phyloP scores from a whole-genome alignment of 2,329 filamentous ascomycete genomes.

The Boeremia exigua region DNA sequence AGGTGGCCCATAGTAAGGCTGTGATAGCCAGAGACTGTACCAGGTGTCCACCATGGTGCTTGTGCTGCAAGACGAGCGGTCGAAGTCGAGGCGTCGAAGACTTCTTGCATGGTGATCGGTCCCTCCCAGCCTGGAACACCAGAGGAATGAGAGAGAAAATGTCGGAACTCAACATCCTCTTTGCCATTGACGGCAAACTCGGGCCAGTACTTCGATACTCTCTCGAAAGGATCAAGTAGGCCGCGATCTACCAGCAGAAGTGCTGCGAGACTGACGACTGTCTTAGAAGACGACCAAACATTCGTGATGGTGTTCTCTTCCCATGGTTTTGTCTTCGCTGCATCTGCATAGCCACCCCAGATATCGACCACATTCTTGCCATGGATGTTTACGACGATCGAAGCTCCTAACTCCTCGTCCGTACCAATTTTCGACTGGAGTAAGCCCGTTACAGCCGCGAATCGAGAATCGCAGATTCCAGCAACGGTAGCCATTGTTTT shows the following conservation, averaged over 20 bases:
- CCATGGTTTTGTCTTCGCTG: conserved; percentile 15
- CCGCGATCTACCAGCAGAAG: conserved; percentile 24
- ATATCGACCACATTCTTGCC: conserved; percentile 28
- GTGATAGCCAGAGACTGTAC: conserved; percentile 25
- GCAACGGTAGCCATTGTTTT: conserved; percentile 20
- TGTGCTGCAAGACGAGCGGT: conserved; percentile 19
- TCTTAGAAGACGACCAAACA: conserved; percentile 27
- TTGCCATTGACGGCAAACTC: conserved; percentile 28
- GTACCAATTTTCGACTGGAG: conserved; percentile 20
- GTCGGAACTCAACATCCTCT: conserved; percentile 20
- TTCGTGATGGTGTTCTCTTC: conserved; percentile 26
- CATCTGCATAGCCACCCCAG: conserved; percentile 26
- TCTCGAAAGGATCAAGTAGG: conserved; percentile 22
- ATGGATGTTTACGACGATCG: conserved; percentile 23
- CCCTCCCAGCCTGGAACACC: conserved; percentile 24
- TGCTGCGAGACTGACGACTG: conserved; percentile 17
- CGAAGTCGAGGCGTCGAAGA: conserved; percentile 14
- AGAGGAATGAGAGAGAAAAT: conserved; percentile 22
- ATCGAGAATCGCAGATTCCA: conserved; percentile 22
- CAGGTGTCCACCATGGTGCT: conserved; percentile 26
- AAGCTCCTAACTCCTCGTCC: conserved; percentile 24
- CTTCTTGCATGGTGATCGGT: conserved; percentile 7
- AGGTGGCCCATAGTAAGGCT: conserved; percentile 23
- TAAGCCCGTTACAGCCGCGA: conserved; percentile 15
- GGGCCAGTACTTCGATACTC: conserved; percentile 29